phyloP scores from a whole-genome alignment of 768 basidiomycete species.

The Calocera viscosa region DNA sequence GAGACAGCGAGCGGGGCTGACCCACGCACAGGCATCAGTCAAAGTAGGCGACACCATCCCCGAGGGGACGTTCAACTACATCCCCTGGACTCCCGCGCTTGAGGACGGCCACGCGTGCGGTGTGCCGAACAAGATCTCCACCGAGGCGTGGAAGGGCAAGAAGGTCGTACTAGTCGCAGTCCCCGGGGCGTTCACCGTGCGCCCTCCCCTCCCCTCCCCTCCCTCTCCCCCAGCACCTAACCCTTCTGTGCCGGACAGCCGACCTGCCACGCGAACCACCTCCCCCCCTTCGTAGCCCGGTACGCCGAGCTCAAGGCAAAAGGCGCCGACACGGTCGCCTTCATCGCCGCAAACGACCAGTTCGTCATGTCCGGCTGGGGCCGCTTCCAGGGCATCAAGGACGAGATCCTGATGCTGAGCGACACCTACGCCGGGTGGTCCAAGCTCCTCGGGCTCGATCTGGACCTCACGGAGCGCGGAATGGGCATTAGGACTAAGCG shows the following conservation, averaged over 20 bases:
- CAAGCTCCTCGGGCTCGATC: conserved; percentile 26
- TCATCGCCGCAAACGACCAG: conserved; percentile 18
- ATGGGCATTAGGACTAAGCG: conserved; percentile 48
- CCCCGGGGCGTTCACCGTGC: conserved; percentile 69
- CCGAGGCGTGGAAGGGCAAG: conserved; percentile 52
- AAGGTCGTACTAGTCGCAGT: conserved; percentile 64
- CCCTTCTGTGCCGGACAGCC: conserved; percentile 21
- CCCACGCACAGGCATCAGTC: conserved; percentile 23
- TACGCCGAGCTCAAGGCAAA: conserved; percentile 30
- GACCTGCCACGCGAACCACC: conserved; percentile 40
- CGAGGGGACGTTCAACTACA: conserved; percentile 35
- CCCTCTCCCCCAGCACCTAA: neutral
- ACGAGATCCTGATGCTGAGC: conserved; percentile 45
- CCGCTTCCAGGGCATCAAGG: conserved; percentile 18
- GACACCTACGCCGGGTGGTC: conserved; percentile 45
- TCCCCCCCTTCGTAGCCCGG: conserved; percentile 26
- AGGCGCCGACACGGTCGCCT: conserved; percentile 22
- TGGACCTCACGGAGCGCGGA: conserved; percentile 27
- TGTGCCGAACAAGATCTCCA: conserved; percentile 28
- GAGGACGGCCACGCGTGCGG: conserved; percentile 33
- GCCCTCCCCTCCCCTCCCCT: conserved; percentile 17
- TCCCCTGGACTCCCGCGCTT: conserved; percentile 51
- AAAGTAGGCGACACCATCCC: conserved; percentile 44
- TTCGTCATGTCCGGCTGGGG: conserved; percentile 24
- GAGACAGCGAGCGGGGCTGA: no score